These are phyloP conservation scores for Radiomyces spectabilis DNA, from an alignment of 192 early-diverging fungal species.

Conservation along the genomic window DNA sequence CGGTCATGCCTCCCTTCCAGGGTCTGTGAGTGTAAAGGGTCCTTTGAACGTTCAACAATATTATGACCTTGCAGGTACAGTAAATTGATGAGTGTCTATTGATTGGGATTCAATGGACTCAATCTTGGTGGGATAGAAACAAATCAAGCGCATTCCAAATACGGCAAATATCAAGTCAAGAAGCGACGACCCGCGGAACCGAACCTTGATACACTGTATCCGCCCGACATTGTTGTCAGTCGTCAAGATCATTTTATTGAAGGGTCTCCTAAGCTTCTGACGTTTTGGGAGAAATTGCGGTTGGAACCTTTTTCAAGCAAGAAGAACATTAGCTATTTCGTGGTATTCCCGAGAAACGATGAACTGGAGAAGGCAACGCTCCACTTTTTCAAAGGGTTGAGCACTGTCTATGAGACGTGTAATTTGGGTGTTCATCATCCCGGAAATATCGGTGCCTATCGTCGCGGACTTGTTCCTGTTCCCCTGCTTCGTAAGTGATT, in stretches of 20 bases:
- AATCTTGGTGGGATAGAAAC: no score
- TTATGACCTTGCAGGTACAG: constrained; percentile 29
- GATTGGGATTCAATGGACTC: no score
- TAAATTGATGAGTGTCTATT: no score
- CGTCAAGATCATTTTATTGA: constrained; percentile 45
- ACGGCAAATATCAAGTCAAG: constrained; percentile 46
- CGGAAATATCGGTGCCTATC: constrained; percentile 27
- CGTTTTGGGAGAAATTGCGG: constrained; percentile 50
- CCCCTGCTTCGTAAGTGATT: constrained; percentile 28
- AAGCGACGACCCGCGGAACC: constrained; percentile 38
- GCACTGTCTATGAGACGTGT: constrained; percentile 39
- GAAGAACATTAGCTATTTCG: constrained; percentile 47
- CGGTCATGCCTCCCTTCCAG: no score
- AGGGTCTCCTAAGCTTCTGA: constrained; percentile 38
- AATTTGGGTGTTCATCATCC: constrained; percentile 39
- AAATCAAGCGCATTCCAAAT: constrained; percentile 45
- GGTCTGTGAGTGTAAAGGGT: constrained; percentile 22
- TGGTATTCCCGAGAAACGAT: constrained; percentile 36
- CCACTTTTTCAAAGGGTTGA: constrained; percentile 38
- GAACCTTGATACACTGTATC: constrained; percentile 27
- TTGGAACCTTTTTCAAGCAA: constrained; percentile 42
- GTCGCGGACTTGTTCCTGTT: constrained; percentile 37
- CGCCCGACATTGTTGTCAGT: constrained; percentile 46
- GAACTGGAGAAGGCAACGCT: constrained; percentile 25
- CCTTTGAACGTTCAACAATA: constrained; percentile 39